Base-by-base conservation (phyloP, 2,329 filamentous ascomycete species). In the Claviceps maximensis region DNA sequence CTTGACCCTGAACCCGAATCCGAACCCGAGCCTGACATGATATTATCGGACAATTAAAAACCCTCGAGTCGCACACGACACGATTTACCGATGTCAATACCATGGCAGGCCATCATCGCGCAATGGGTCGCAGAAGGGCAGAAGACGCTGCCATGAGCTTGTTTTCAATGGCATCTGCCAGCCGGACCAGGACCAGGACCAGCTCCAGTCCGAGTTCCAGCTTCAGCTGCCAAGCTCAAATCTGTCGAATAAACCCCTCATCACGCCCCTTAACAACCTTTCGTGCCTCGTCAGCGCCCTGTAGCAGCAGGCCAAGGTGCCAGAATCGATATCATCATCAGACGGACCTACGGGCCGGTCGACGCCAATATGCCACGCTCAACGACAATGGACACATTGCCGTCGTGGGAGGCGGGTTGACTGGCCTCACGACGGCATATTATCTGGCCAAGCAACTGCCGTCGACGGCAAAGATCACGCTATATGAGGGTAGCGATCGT, bases 381-480 rank as follows among this genome's bases (percentile, higher is more conserved):
- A 56, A 55, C n/a, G 58, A 61, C 27, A 60, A 59, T 19, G 60
- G 67, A 53, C 59, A 68, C 21, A 71, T 88, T 53, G 87, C 86
- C 25, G 75, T 94, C 50, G 68, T 94, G 31, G 89, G 89, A 51
- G 88, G 83, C 55, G 89, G 89, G 42, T 83, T 95, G 64, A 93
- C 88, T 1, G 89, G 89, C 50, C 77, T 95, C 48, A 79, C 84
- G 38, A 77, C 83, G 41, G 88, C 89, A 31, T 88, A 87, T 71
- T 89, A 87, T 66, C 74, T 95, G 46, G 75, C 82, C 13, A 79
- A 80, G 58, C 74, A 83, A 61, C 76, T 86, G n/a, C 80, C 83
- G 4, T 55, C 67, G 47, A 74, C 77, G 53, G 76, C 81, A 36
- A 80, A 82, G 50, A 82, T 98, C 61, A 93, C 87, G 0, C 64